phyloP scores from a whole-genome alignment of 2,329 filamentous ascomycete genomes.

The Trichoderma harzianum region DNA sequence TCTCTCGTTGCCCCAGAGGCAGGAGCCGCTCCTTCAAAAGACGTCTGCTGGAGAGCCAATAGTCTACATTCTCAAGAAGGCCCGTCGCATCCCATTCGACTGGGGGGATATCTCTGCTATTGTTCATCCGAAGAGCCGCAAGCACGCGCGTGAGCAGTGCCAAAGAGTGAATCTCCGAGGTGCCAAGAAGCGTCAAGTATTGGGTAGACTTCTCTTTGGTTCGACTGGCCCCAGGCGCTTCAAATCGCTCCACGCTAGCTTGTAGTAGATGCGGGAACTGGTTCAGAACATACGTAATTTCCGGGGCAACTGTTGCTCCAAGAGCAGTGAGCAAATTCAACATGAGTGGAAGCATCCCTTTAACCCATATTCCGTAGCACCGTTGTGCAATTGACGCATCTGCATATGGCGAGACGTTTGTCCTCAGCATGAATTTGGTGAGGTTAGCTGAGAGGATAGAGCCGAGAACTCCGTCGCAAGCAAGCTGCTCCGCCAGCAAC shows the following conservation, averaged over 20 bases:
- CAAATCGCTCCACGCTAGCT: constrained; percentile 69
- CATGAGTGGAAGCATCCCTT: constrained; percentile 81
- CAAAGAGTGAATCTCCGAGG: constrained; percentile 75
- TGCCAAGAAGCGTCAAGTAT: constrained; percentile 69
- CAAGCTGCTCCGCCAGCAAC: constrained; percentile 81
- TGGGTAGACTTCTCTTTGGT: constrained; percentile 49
- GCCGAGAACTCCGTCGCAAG: constrained; percentile 77
- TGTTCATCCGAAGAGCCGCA: constrained; percentile 59
- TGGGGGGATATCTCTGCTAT: constrained; percentile 67
- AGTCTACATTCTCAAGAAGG: constrained; percentile 79
- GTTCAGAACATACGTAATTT: constrained; percentile 84
- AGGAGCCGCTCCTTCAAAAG: constrained; percentile 70
- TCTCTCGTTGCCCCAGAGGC: constrained; percentile 69
- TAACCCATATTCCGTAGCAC: constrained; percentile 86
- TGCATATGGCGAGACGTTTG: constrained; percentile 74
- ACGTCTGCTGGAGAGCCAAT: constrained; percentile 68
- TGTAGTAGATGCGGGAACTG: constrained; percentile 78
- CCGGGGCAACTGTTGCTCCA: constrained; percentile 74
- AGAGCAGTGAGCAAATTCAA: constrained; percentile 84
- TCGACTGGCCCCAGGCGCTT: constrained; percentile 54
- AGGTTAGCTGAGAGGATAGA: constrained; percentile 77
- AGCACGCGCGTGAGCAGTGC: constrained; percentile 73
- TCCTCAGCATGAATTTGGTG: constrained; percentile 70
- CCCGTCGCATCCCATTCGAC: constrained; percentile 71
- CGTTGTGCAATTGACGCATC: constrained; percentile 64